A percentile compares a stretch with the other conserved stretches of the same genome.
These are phyloP conservation scores for Paracoccidioides brasiliensis DNA, from an alignment of 2,329 filamentous ascomycete genomes.

Conservation along the genomic window DNA sequence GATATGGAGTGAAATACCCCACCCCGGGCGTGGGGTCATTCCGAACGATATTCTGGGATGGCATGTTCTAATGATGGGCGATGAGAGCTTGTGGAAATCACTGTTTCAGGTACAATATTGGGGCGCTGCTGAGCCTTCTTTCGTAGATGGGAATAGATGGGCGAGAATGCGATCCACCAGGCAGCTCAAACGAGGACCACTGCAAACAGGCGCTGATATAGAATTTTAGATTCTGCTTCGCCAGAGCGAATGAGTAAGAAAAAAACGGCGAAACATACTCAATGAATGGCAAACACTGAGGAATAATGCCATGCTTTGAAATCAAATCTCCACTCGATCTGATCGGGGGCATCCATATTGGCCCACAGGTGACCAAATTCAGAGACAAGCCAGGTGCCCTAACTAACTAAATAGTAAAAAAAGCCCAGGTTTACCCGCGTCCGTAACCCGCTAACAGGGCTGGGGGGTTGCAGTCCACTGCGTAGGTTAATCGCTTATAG, in stretches of 20 bases:
- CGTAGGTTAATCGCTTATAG: too few species aligned
- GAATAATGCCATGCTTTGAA: not conserved
- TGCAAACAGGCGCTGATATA: not conserved
- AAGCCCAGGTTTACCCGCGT: too few species aligned
- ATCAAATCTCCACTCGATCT: not conserved
- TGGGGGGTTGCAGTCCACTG: too few species aligned
- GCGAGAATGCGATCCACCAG: too few species aligned
- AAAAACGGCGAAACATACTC: not conserved
- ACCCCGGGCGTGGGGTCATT: conserved; percentile 23
- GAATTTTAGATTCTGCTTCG: not conserved
- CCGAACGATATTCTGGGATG: not conserved
- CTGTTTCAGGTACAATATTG: too few species aligned
- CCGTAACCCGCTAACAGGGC: too few species aligned
- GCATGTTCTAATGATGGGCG: not conserved
- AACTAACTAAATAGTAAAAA: too few species aligned
- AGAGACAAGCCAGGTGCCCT: too few species aligned
- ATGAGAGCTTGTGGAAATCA: not conserved
- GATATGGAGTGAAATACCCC: conserved; percentile 27
- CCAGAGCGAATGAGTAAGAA: too few species aligned
- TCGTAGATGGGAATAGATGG: too few species aligned
- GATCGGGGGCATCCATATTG: not conserved
- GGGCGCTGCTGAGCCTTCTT: not conserved
- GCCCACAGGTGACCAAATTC: not conserved
- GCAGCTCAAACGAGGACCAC: too few species aligned
- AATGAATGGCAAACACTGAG: not conserved